These are phyloP conservation scores for Saprolegnia parasitica DNA, from an alignment of 352 stramenopile genomes.

Conservation along the genomic window DNA sequence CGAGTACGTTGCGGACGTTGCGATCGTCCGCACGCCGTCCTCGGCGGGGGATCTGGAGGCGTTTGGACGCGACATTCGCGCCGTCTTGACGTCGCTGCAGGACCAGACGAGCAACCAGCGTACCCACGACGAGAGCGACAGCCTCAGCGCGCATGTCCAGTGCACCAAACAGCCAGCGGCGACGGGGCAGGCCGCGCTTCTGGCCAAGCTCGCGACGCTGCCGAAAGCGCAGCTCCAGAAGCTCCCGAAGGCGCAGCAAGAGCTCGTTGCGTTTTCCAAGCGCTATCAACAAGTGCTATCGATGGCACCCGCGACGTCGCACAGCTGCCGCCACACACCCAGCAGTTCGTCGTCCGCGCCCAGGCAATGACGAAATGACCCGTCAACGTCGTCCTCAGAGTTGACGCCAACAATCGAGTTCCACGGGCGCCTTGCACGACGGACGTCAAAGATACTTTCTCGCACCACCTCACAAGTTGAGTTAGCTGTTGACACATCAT, in stretches of 20 bases:
- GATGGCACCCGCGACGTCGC: conserved; percentile 10
- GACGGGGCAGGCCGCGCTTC: neutral
- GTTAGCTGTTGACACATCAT: neutral
- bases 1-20: neutral
- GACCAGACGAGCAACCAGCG: neutral
- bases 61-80: conserved; percentile 24
- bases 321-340: conserved; percentile 8
- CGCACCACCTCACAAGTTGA: neutral
- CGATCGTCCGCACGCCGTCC: neutral
- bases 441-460: neutral
- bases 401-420: neutral
- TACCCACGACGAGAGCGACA: neutral
- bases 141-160: neutral
- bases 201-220: conserved; percentile 20
- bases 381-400: neutral
- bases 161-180: neutral
- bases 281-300: conserved; percentile 17
- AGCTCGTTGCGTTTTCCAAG: conserved; percentile 23
- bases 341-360: conserved; percentile 7
- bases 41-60: neutral
- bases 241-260: conserved; percentile 25
- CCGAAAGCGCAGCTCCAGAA: conserved; percentile 15
- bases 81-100: neutral
- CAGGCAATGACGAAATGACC: neutral
- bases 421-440: neutral